A percentile compares a stretch with the other conserved stretches of the same genome.
Conservation (phyloP, 768 basidiomycete genomes). For the Russula lepida region DNA sequence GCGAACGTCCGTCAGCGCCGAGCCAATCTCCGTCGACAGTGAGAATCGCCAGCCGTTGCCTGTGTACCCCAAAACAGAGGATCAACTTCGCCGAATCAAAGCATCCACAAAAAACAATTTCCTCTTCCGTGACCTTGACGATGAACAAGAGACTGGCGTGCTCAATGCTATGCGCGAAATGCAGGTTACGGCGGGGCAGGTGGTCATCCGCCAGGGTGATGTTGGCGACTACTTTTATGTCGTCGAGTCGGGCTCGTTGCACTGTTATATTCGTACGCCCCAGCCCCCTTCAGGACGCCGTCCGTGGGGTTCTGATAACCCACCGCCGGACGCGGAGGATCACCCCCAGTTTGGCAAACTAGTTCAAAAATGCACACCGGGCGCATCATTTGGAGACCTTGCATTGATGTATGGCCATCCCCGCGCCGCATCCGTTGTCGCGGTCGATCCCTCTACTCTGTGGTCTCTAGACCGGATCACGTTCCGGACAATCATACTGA, state of each 20-base stretch:
- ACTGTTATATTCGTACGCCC: constrained; percentile 72
- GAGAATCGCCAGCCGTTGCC: constrained; percentile 60
- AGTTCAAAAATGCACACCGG: constrained; percentile 78
- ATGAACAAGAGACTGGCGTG: constrained; percentile 90
- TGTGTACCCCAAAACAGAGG: constrained; percentile 65
- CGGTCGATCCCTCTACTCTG: constrained; percentile 71
- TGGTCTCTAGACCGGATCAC: constrained; percentile 98
- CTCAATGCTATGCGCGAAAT: constrained; percentile 94
- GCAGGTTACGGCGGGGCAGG: constrained; percentile 57
- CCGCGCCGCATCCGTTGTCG: constrained; percentile 88
- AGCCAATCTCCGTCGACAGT: constrained; percentile 83
- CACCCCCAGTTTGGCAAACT: constrained; percentile 70
- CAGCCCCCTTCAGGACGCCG: constrained; percentile 37
- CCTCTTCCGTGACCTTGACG: constrained; percentile 92
- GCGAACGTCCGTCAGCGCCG: constrained; percentile 91
- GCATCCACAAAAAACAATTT: constrained; percentile 82
- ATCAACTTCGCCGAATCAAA: constrained; percentile 84
- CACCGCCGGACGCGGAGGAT: constrained; percentile 31
- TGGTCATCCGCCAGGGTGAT: constrained; percentile 96
- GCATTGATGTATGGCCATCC: constrained; percentile 98
- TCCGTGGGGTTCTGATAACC: constrained; percentile 45
- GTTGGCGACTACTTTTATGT: constrained; percentile 98
- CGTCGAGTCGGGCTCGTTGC: constrained; percentile 79
- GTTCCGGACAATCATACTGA: constrained; percentile 95
- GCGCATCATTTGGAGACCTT: constrained; percentile 89